These are phyloP conservation scores for Panaeolus papilionaceus DNA, from an alignment of 768 basidiomycete genomes.

Conservation along the genomic window DNA sequence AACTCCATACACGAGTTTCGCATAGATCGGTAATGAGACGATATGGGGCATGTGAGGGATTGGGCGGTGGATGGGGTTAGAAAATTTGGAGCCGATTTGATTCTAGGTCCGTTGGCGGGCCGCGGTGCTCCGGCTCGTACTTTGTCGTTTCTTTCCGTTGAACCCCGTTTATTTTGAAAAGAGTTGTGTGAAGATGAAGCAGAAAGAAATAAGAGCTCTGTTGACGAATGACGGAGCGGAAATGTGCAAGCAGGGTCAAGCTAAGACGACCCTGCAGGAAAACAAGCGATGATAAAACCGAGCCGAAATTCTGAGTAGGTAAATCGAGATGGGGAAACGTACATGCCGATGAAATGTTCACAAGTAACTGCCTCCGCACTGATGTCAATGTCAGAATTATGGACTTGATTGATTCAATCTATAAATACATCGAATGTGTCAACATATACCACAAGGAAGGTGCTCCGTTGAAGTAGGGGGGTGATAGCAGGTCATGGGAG, in stretches of 20 bases:
- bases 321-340: background rate
- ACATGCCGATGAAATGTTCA: background rate
- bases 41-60: conserved; percentile 11
- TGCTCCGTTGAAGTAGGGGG: conserved; percentile 6
- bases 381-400: conserved; percentile 5
- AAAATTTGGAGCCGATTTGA: conserved; percentile 5
- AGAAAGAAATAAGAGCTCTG: too few relatives aligned
- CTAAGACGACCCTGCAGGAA: background rate
- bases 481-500: conserved; percentile 3
- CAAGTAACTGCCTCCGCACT: background rate
- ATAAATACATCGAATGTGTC: conserved; percentile 13
- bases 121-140: background rate
- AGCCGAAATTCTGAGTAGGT: background rate
- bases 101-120: conserved; percentile 4
- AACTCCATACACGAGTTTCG: conserved; percentile 6
- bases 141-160: background rate
- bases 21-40: background rate
- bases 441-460: background rate
- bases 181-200: too few relatives aligned
- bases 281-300: background rate
- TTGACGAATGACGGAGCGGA: background rate
- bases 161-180: background rate
- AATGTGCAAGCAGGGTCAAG: background rate
- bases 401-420: conserved; percentile 5
- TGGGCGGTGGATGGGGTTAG: conserved; percentile 6